phyloP scores from a whole-genome alignment of 1,284 basidiomycete genomes.

The Trichosporon sp. region DNA sequence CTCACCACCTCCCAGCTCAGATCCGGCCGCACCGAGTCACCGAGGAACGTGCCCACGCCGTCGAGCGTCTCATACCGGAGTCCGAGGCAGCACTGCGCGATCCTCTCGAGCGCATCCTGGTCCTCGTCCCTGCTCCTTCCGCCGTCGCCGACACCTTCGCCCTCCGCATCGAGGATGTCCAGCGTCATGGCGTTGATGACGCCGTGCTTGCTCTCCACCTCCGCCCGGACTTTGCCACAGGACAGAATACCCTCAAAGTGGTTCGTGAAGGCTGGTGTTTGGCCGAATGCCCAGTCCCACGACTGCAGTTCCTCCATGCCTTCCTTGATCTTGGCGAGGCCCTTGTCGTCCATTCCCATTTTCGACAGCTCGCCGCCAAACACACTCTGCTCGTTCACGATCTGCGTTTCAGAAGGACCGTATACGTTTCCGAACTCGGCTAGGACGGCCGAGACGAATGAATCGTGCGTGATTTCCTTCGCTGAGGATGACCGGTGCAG shows the following conservation, averaged over 20 bases:
- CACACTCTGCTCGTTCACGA: not conserved
- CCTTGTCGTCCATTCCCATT: slow-evolving; percentile 51
- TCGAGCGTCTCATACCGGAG: slow-evolving; percentile 45
- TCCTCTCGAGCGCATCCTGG: slow-evolving; percentile 30
- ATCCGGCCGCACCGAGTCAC: slow-evolving; percentile 11
- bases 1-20: slow-evolving; percentile 33
- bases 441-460: slow-evolving; percentile 67
- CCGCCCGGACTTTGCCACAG: slow-evolving; percentile 31
- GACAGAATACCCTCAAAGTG: slow-evolving; percentile 30
- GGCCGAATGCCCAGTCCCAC: slow-evolving; percentile 91
- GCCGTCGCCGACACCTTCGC: too few species aligned
- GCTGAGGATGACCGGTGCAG: slow-evolving; percentile 48
- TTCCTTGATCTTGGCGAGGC: slow-evolving; percentile 55
- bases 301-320: slow-evolving; percentile 69
- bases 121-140: slow-evolving; percentile 16
- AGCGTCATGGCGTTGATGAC: slow-evolving; percentile 46
- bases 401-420: not conserved
- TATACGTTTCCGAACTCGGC: slow-evolving; percentile 66
- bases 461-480: slow-evolving; percentile 55
- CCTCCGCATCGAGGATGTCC: slow-evolving; percentile 15
- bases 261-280: slow-evolving; percentile 83
- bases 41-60: slow-evolving; percentile 25
- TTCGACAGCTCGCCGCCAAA: slow-evolving; percentile 45
- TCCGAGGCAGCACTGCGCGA: slow-evolving; percentile 38
- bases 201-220: slow-evolving; percentile 50